Conservation (phyloP, 495 filamentous ascomycete genomes). For the Margaritispora aquatica region DNA sequence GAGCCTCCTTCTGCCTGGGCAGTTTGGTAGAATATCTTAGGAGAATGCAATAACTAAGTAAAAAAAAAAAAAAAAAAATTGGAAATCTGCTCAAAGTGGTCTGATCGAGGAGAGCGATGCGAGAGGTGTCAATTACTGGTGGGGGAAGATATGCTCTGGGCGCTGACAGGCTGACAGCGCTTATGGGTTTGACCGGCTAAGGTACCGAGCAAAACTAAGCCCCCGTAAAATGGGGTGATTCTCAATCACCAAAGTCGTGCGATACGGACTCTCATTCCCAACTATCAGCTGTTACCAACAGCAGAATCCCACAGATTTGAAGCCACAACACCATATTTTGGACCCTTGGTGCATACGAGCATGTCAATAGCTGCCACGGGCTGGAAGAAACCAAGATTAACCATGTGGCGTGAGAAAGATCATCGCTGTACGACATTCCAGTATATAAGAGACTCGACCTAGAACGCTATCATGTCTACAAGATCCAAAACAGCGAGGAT, state of each 20-base stretch:
- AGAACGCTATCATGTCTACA: background rate
- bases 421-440: background rate
- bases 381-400: background rate
- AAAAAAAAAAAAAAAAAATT: too few species aligned
- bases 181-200: too few species aligned
- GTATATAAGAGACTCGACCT: background rate
- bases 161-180: too few species aligned
- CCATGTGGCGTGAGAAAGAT: background rate
- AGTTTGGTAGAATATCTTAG: too few species aligned
- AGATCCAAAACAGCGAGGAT: background rate
- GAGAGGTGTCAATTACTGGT: too few species aligned
- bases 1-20: too few species aligned
- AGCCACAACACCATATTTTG: background rate
- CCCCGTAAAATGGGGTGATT: background rate
- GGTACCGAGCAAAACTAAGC: too few species aligned
- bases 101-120: background rate
- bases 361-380: background rate
- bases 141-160: background rate
- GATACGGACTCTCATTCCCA: too few species aligned
- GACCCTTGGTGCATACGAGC: background rate
- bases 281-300: background rate
- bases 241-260: background rate
- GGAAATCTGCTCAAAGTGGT: too few species aligned
- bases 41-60: too few species aligned
- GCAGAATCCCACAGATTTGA: background rate